Evolutionary conservation across 768 basidiomycete species (phyloP), one percentile per base, ranked within the genome.

Genomic region (Auricularia heimuer): DNA sequence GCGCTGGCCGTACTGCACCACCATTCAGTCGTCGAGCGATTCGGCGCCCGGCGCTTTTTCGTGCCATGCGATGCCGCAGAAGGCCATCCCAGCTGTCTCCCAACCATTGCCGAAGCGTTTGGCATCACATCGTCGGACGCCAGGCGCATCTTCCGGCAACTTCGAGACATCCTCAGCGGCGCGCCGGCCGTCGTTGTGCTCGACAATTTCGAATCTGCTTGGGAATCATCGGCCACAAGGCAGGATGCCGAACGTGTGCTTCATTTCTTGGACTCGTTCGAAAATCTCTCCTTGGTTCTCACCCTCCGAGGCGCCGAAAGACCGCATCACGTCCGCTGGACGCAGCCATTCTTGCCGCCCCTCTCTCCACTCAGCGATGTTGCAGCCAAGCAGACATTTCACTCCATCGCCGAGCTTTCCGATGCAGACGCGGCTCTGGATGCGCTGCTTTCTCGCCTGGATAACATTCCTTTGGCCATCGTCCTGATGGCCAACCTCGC

Each of bases 1-100:
- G 76, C 78, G 1, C 70, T 77, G 6, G 73, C 74, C 2, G 72
- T 76, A 24, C 70, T 74, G 39, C 69, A 75, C 35, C 66, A 72
- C 35, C 33, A 65, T 16, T 56, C 63, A 10, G 65, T 77, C 4
- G 64, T 68, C 21, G 45, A 67, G 2, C 68, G 58, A 3, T 77
- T 76, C 66, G 67, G 67, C 2, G 67, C 67, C 11, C 63, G 67
- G 33, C 70, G 68, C n/a, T 72, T 75, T 64, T 75, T 76, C 71
- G 72, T 78, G 4, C 73, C 75, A 7, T 80, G 79, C 58, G 69
- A 75, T 58, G 24, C 56, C 24, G 56, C 56, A 12, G 56, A 60
- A 29, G 14, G 24, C 24, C 29, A 35, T 6, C 24, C 56, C 14
- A 14, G 7, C 34, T 18, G 6, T 10, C 24, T 60, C 24, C 11